A percentile compares a stretch with the other conserved stretches of the same genome.
Evolutionary conservation across 257 asterid genomes (phyloP).

Genomic region (Gentiana dahurica): DNA sequence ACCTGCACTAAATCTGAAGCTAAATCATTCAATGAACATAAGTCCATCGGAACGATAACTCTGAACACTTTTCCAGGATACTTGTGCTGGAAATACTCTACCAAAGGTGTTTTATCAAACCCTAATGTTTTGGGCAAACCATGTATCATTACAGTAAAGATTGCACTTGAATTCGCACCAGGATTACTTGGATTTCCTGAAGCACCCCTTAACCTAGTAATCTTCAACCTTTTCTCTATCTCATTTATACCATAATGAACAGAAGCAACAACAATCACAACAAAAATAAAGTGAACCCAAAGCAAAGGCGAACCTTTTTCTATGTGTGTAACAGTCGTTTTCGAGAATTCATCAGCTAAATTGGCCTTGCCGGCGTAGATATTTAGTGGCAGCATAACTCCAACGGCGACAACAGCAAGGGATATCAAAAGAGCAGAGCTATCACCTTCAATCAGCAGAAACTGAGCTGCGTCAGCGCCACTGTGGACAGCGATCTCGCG

Average conservation of each 20-base stretch:
- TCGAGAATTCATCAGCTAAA: slow-evolving; percentile 77
- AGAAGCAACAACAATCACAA: slow-evolving; percentile 59
- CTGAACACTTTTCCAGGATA: slow-evolving; percentile 81
- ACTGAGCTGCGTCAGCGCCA: slow-evolving; percentile 98
- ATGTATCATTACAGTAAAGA: slow-evolving; percentile 76
- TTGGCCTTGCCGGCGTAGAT: slow-evolving; percentile 64
- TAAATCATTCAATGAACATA: slow-evolving; percentile 91
- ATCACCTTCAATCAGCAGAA: slow-evolving; percentile 86
- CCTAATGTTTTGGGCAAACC: slow-evolving; percentile 86
- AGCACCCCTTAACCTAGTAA: slow-evolving; percentile 78
- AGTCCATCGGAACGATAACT: slow-evolving; percentile 92
- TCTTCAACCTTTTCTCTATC: slow-evolving; percentile 54
- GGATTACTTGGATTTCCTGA: slow-evolving; percentile 71
- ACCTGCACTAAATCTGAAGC: slow-evolving; percentile 79
- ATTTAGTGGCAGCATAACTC: slow-evolving; percentile 66
- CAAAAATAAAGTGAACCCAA: slow-evolving; percentile 90
- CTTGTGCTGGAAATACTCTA: slow-evolving; percentile 73
- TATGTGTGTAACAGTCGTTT: slow-evolving; percentile 76
- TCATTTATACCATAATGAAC: slow-evolving; percentile 72
- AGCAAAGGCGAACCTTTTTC: slow-evolving; percentile 80
- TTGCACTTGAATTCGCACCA: slow-evolving; percentile 53
- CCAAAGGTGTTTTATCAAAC: slow-evolving; percentile 60
- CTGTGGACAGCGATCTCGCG: slow-evolving; percentile 89
- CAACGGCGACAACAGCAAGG: slow-evolving; percentile 50
- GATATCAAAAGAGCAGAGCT: slow-evolving; percentile 61